Conservation (phyloP, 108 stramenopile species). For the Stephanodiscus triporus region DNA sequence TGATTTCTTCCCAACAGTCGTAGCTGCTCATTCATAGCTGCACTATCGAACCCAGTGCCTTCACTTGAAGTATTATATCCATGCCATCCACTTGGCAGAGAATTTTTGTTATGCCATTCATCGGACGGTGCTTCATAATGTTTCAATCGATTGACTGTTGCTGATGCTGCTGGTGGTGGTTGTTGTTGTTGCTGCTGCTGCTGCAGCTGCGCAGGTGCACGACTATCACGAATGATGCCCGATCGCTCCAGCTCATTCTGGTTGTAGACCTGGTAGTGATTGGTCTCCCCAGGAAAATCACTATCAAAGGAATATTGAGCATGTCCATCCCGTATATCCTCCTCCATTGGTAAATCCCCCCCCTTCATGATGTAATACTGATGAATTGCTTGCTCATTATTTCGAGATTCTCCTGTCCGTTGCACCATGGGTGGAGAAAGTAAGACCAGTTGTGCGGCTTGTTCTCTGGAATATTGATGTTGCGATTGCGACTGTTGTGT, state of each 20-base stretch:
- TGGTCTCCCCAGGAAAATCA: neutral
- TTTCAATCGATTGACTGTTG: constrained; percentile 7
- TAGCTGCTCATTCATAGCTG: neutral
- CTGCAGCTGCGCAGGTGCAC: neutral
- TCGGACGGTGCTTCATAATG: constrained; percentile 28
- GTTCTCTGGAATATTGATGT: neutral
- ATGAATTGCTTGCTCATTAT: neutral
- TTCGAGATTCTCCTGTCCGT: constrained; percentile 7
- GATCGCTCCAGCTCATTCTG: neutral
- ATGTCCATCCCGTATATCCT: neutral
- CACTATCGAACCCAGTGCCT: neutral
- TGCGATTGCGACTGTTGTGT: constrained; percentile 1
- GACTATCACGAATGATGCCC: neutral
- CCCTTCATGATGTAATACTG: neutral
- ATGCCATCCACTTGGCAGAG: neutral
- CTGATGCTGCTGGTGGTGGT: neutral
- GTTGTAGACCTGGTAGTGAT: constrained; percentile 1
- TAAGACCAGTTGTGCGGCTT: neutral
- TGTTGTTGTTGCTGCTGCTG: neutral
- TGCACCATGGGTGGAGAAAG: constrained; percentile 13
- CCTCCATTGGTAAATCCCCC: neutral
- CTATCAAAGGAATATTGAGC: neutral
- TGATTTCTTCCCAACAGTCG: neutral
- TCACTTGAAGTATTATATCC: neutral
- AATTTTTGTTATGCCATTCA: constrained; percentile 11